These are phyloP conservation scores for Gracilariopsis chorda DNA, from an alignment of 23 red algal genomes.

Conservation along the genomic window DNA sequence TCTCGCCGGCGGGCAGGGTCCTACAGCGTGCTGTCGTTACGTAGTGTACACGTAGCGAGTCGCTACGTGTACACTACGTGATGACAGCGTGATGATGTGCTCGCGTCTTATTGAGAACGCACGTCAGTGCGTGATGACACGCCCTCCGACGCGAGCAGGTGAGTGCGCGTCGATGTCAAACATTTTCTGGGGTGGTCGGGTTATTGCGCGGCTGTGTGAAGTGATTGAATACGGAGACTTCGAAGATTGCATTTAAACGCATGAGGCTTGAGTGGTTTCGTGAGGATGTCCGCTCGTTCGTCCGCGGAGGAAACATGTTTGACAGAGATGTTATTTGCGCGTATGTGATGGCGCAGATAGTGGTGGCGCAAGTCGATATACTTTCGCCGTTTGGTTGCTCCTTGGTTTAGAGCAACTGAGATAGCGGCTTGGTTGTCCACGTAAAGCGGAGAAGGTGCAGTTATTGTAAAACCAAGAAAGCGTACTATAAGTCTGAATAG, in stretches of 20 bases:
- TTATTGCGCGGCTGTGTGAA: too few species aligned
- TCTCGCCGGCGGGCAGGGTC: too few species aligned
- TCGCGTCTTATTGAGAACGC: background rate
- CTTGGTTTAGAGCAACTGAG: background rate
- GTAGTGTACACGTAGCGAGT: background rate
- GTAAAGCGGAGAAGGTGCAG: background rate
- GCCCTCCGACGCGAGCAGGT: background rate
- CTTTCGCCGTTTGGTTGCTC: slow-evolving; percentile 3
- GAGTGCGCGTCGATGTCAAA: background rate
- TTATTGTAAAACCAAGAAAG: background rate
- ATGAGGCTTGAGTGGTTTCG: background rate
- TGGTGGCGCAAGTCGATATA: slow-evolving; percentile 31
- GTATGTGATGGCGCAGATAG: background rate
- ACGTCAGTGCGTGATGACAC: background rate
- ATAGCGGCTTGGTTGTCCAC: background rate
- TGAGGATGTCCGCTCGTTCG: background rate
- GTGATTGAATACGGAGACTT: background rate
- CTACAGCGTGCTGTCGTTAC: background rate
- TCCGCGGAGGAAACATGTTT: background rate
- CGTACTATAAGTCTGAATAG: background rate
- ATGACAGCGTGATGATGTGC: background rate
- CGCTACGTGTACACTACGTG: background rate
- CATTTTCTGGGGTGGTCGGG: background rate
- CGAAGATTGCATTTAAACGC: background rate
- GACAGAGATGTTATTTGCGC: background rate